These are phyloP conservation scores for Hymenoscyphus salicellus DNA, from an alignment of 2,329 filamentous ascomycete species.

Conservation along the genomic window DNA sequence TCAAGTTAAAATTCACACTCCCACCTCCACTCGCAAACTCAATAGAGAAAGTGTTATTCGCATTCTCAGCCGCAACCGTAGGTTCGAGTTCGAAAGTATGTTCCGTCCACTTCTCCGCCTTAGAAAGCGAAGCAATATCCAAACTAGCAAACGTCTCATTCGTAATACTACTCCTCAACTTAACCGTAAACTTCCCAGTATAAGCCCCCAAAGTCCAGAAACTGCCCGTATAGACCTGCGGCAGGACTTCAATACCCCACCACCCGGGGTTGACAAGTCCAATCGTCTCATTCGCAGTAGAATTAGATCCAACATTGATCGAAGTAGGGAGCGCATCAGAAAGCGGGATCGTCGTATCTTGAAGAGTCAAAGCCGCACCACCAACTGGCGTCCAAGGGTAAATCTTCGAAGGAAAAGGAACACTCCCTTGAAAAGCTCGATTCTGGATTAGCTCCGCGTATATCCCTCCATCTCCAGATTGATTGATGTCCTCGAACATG, in stretches of 20 bases:
- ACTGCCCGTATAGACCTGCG: constrained; percentile 31
- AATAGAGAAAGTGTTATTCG: constrained; percentile 55
- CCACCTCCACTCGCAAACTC: constrained; percentile 48
- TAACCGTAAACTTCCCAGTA: constrained; percentile 33
- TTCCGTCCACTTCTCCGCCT: constrained; percentile 26
- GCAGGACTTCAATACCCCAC: constrained; percentile 49
- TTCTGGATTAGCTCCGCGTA: constrained; percentile 71
- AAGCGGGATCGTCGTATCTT: constrained; percentile 26
- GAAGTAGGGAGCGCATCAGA: constrained; percentile 30
- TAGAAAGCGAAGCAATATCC: constrained; percentile 19
- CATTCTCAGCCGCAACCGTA: constrained; percentile 21
- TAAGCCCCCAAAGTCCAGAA: constrained; percentile 30
- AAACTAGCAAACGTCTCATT: constrained; percentile 23
- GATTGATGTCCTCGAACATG: constrained; percentile 36
- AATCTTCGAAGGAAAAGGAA: constrained; percentile 46
- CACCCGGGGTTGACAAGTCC: constrained; percentile 54
- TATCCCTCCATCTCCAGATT: constrained; percentile 34
- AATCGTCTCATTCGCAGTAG: constrained; percentile 37
- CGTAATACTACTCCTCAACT: constrained; percentile 21
- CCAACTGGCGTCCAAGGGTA: constrained; percentile 35
- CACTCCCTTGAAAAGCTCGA: constrained; percentile 61
- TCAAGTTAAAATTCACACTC: constrained; percentile 53
- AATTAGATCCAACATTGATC: constrained; percentile 31
- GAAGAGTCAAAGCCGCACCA: constrained; percentile 34
- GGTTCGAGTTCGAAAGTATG: constrained; percentile 25